These are phyloP conservation scores for Candida coleopterorum DNA, from an alignment of 805 yeast species.

Conservation along the genomic window DNA sequence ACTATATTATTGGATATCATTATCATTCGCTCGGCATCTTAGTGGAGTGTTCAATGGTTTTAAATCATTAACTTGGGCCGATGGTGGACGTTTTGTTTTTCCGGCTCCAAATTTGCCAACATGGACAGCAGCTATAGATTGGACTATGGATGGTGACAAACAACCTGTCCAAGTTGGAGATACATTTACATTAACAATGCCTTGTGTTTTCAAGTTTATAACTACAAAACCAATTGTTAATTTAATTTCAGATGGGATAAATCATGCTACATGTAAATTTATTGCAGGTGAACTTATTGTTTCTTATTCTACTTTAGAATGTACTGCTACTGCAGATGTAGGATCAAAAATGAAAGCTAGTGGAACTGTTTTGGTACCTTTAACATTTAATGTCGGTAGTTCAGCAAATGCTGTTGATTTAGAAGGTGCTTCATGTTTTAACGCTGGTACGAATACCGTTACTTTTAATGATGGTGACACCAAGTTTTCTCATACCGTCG, in stretches of 20 bases:
- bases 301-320: slow-evolving; percentile 14
- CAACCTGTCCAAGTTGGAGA: slow-evolving; percentile 21
- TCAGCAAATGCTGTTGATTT: slow-evolving; percentile 15
- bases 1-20: not conserved
- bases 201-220: slow-evolving; percentile 22
- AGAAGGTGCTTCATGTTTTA: slow-evolving; percentile 14
- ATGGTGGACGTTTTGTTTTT: slow-evolving; percentile 1
- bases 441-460: slow-evolving; percentile 16
- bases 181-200: slow-evolving; percentile 22
- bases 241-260: slow-evolving; percentile 10
- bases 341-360: slow-evolving; percentile 9
- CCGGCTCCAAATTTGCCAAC: slow-evolving; percentile 4
- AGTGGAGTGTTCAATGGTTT: too few relatives aligned
- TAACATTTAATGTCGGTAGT: slow-evolving; percentile 19
- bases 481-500: slow-evolving; percentile 10
- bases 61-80: slow-evolving; percentile 4
- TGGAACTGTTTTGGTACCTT: slow-evolving; percentile 19
- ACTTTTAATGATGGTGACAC: too few relatives aligned
- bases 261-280: slow-evolving; percentile 20
- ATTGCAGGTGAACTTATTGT: slow-evolving; percentile 14
- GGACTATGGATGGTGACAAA: slow-evolving; percentile 15
- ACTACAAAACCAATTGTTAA: slow-evolving; percentile 9
- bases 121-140: too few relatives aligned
- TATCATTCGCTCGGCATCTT: slow-evolving; percentile 1
- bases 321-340: slow-evolving; percentile 14